Evolutionary conservation across 176 grass and related monocot genomes (phyloP), one percentile per base, ranked within the genome.

Genomic region (Lolium rigidum): DNA sequence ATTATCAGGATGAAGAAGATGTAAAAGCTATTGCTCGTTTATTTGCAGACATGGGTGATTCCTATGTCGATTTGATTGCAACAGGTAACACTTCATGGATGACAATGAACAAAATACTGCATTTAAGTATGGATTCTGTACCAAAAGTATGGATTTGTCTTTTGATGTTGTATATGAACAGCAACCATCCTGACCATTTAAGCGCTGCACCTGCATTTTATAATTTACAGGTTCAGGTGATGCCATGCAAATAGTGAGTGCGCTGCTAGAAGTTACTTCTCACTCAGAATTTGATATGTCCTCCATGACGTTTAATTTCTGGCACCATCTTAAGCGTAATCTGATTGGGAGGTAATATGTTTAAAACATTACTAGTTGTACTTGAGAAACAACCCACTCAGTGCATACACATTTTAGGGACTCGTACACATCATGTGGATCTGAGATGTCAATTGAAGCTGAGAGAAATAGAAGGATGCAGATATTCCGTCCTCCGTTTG

Each of bases 251-350:
- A 99, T 99, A 83, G 90, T 99, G 77, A 95, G 91, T 86, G 90
- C 97, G 66, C 82, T 99, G 44, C 91, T 99, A 9, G 97, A 99
- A 94, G 97, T 96, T 89, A 89, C 94, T 83, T 91, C 94, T 57
- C 94, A 92, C 82, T 77, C 85, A 48, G 97, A 99, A 86, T 96
- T 96, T 82, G 97, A 99, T 78, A 99, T 99, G 83, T 99, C 88
- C 50, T 99, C 94, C 65, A 99, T 99, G 97, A 99, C 97, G 13
- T 99, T 96, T 92, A 99, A 99, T 82, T 99, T 99, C 86, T 99
- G 97, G 97, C 92, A 99, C 71, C 95, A 86, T 80, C 97, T 99
- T 70, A 93, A 83, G 80, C 59, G 49, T 85, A 88, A 91, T 48
- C 93, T 96, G 66, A 92, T 80, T 25, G 93, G 62, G 68, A 95